phyloP scores from a whole-genome alignment of 768 basidiomycete genomes.

The Ephemerocybe angulata region DNA sequence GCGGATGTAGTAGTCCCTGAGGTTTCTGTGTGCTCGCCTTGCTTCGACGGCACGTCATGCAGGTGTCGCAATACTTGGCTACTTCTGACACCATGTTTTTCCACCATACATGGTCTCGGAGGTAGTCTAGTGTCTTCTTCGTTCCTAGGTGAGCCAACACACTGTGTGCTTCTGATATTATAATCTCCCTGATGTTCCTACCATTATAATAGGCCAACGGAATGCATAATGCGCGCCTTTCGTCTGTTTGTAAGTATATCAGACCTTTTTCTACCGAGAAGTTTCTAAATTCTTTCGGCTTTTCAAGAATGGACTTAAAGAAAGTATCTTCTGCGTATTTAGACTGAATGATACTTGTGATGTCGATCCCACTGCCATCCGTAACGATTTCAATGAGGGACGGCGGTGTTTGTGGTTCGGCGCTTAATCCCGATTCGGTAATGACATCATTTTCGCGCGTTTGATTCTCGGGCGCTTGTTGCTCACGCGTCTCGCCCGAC shows the following conservation, averaged over 20 bases:
- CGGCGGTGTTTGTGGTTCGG: too few species aligned
- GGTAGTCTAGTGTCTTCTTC: constrained; percentile 26
- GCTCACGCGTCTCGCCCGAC: too few species aligned
- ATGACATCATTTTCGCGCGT: not conserved
- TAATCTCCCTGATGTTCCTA: constrained; percentile 18
- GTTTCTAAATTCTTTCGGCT: constrained; percentile 12
- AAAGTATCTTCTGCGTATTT: constrained; percentile 12
- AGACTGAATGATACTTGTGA: not conserved
- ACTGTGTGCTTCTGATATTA: constrained; percentile 34
- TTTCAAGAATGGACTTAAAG: constrained; percentile 13
- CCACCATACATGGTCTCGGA: constrained; percentile 37
- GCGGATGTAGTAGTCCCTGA: constrained; percentile 18
- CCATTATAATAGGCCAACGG: constrained; percentile 18
- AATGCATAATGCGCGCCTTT: constrained; percentile 15
- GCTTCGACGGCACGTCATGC: constrained; percentile 10
- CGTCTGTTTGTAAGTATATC: constrained; percentile 9
- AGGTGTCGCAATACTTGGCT: constrained; percentile 23
- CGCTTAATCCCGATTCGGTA: too few species aligned
- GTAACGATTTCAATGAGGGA: not conserved
- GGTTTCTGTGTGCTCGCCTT: constrained; percentile 18
- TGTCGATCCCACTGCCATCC: constrained; percentile 1
- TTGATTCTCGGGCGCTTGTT: not conserved
- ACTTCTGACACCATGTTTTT: constrained; percentile 25
- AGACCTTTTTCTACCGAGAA: constrained; percentile 14
- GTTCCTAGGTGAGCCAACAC: constrained; percentile 32